Base-by-base conservation (phyloP, 2,329 filamentous ascomycete genomes). In the Penicillium sp. region DNA sequence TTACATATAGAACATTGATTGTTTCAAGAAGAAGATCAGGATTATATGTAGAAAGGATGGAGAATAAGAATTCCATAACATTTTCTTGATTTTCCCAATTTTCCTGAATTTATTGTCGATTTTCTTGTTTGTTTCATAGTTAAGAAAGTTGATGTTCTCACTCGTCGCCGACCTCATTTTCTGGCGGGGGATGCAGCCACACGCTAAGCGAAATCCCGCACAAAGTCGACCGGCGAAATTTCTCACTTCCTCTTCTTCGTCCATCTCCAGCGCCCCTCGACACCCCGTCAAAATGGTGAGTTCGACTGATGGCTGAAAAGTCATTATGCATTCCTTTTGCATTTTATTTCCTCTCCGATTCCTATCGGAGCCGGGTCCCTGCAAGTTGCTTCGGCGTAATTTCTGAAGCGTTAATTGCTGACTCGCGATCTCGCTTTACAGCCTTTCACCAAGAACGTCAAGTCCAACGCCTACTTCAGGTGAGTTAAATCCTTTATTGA, bases 351-450 rank as follows among this genome's bases (percentile, higher is more conserved):
- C 55, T 56, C 54, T 65, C 62, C 60, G 55, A 60, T 53, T 51
- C 49, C n/a, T 35, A 60, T 49, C 59, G 62, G 62, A 64, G 60
- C 67, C 73, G 89, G 89, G 89, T 94, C 90, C 83, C 83, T 86
- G 91, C 93, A 97, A 97, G 91, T 91, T 96, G 92, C 92, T 97
- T 97, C 93, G 93, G 90, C 90, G 68, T 61, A 80, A 81, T 79
- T 70, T 82, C 93, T 97, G 93, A 97, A 97, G 93, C 92, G 93
- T 87, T 87, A 96, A 96, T 96, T 97, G 93, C 93, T 97, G 93
- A 97, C 91, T 96, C 90, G 88, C 80, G 84, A 83, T 80, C 80
- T 78, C 74, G 77, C 69, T 64, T 53, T 68, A 69, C 70, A 96
- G 92, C 78, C 86, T 81, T 93, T 92, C 89, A 87, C 90, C 86